Evolutionary conservation across 495 filamentous ascomycete genomes (phyloP), one percentile per base, ranked within the genome.

Genomic region (Penicillium canariense): DNA sequence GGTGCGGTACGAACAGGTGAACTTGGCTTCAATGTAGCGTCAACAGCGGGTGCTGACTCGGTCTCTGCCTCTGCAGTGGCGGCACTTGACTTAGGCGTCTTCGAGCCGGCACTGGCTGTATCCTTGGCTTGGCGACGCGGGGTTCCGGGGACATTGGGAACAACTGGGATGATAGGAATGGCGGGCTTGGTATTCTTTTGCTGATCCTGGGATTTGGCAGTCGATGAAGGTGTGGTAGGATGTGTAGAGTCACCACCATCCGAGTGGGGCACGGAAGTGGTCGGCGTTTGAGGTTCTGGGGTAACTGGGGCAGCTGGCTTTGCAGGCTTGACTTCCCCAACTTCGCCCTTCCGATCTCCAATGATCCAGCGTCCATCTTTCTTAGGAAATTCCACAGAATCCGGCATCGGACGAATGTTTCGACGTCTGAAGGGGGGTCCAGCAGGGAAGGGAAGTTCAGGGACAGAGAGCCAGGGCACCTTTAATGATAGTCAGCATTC

Each of bases 401-500:
- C 59, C 14, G 69, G 64, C 27, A 81, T 61, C 6, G 58, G 59
- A 28, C 73, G 74, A 35, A 58, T 60, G 58, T 67, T 73, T 48
- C 78, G 68, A 47, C 72, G 75, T 61, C 68, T 71, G 50, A 68
- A 66, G 23, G 66, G 69, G 36, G 66, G 65, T 61, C 74, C 63
- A 2, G 73, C 65, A 23, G 91, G 90, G 65, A 94, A 96, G 4
- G 81, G 67, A 14, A 69, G 58, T 20, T 87, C 84, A 3, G 86
- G 83, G 28, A 79, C 76, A 23, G 91, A 96, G n/a, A 86, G 75
- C 91, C 91, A 96, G 10, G 91, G 91, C 3, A 96, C 73, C 84
- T 89, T 60, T 39, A 22, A 55, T 18, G 30, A 48, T 17, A 25
- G 35, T 57, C 14, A 62, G 54, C 48, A 28, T 14, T 12, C 15